These are phyloP conservation scores for Boletus sp. DNA, from an alignment of 768 basidiomycete species.

Conservation along the genomic window DNA sequence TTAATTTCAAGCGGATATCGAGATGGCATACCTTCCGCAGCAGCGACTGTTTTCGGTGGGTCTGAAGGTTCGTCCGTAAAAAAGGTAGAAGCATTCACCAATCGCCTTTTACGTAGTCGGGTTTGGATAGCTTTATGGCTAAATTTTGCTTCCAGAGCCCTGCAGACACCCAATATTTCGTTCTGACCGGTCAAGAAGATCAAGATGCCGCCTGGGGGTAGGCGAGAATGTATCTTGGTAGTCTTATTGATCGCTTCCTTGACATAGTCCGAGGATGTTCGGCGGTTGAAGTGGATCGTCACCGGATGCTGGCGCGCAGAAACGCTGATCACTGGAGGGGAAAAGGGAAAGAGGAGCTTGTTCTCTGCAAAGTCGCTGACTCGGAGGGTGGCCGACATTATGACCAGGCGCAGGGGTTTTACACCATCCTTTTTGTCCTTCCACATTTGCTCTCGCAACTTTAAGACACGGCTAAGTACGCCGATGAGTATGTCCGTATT, in stretches of 20 bases:
- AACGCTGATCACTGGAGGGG: conserved; percentile 92
- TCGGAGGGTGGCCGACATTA: conserved; percentile 98
- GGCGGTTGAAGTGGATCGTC: conserved; percentile 88
- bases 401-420: conserved; percentile 90
- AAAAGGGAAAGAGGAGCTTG: conserved; percentile 67
- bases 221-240: conserved; percentile 84
- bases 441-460: conserved; percentile 89
- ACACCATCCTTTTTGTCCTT: conserved; percentile 65
- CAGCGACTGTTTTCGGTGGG: conserved; percentile 14
- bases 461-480: conserved; percentile 90
- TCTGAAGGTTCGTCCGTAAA: conserved; percentile 27
- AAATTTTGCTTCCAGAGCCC: conserved; percentile 76
- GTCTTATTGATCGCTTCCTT: conserved; percentile 89
- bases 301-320: conserved; percentile 93
- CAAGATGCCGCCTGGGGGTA: conserved; percentile 91
- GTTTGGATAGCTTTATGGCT: conserved; percentile 61
- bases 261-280: conserved; percentile 85
- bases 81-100: conserved; percentile 25
- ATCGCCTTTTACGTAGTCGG: conserved; percentile 40
- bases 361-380: conserved; percentile 92
- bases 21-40: conserved; percentile 17
- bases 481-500: conserved; percentile 98
- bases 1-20: not conserved
- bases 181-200: conserved; percentile 96
- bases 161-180: conserved; percentile 86